These are phyloP conservation scores for Phylloporus rhodoxanthus DNA, from an alignment of 768 basidiomycete genomes.

Conservation along the genomic window DNA sequence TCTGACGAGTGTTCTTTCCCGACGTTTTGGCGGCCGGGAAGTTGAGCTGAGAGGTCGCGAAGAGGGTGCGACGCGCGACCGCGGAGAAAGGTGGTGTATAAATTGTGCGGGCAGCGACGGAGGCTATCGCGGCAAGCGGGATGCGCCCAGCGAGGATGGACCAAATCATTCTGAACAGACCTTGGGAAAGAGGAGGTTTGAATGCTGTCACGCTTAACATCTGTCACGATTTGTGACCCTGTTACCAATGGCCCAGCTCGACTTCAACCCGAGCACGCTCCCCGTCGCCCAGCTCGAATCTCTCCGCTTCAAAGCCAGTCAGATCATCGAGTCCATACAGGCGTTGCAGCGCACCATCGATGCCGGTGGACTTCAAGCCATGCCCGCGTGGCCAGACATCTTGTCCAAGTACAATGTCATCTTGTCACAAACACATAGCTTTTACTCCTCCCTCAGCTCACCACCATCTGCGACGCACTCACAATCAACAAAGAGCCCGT, in stretches of 20 bases:
- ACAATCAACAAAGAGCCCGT: constrained; percentile 31
- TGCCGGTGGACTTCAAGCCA: constrained; percentile 34
- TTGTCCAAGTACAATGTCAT: constrained; percentile 82
- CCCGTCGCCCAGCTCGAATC: constrained; percentile 72
- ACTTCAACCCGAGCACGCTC: constrained; percentile 33
- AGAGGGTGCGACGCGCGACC: constrained; percentile 24
- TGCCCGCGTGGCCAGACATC: constrained; percentile 83
- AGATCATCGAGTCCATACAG: constrained; percentile 74
- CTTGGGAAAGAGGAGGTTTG: background rate
- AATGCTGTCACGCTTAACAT: constrained; percentile 11
- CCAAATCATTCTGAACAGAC: constrained; percentile 2
- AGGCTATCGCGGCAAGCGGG: background rate
- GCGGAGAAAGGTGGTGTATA: background rate
- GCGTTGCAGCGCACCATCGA: constrained; percentile 60
- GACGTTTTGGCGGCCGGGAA: constrained; percentile 5
- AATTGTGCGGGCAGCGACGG: background rate
- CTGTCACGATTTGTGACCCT: constrained; percentile 17
- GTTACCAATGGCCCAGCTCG: too few species aligned
- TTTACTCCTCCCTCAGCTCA: constrained; percentile 55
- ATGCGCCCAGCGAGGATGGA: constrained; percentile 15
- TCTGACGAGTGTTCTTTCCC: background rate
- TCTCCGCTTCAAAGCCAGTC: constrained; percentile 66
- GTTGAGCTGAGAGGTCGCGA: constrained; percentile 16
- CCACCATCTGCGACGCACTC: constrained; percentile 26
- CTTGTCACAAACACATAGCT: constrained; percentile 75